Evolutionary conservation across 2,329 filamentous ascomycete species (phyloP).

Genomic region (Didymella pomorum): DNA sequence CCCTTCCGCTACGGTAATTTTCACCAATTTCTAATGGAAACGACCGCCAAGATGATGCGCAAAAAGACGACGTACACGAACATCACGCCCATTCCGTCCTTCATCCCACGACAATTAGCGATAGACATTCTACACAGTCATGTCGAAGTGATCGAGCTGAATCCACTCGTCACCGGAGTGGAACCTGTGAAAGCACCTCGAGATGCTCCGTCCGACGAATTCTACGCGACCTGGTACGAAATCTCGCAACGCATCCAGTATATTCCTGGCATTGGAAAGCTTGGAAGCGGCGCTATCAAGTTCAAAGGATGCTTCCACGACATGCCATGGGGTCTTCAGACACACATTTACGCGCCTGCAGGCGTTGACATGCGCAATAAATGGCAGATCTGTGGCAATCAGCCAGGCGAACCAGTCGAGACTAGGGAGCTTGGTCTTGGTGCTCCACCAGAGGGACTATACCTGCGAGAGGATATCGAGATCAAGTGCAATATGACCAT

Average conservation of each 20-base stretch:
- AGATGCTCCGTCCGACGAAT: slow-evolving; percentile 73
- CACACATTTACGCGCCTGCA: slow-evolving; percentile 74
- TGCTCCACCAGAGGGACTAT: slow-evolving; percentile 70
- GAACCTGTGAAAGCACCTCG: slow-evolving; percentile 71
- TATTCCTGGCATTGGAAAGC: slow-evolving; percentile 70
- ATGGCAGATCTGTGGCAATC: slow-evolving; percentile 73
- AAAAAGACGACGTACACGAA: slow-evolving; percentile 73
- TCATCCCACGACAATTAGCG: slow-evolving; percentile 74
- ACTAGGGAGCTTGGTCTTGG: slow-evolving; percentile 70
- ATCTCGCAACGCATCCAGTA: slow-evolving; percentile 74
- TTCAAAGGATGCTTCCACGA: slow-evolving; percentile 78
- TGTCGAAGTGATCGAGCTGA: slow-evolving; percentile 74
- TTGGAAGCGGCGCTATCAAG: slow-evolving; percentile 70
- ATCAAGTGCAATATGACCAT: slow-evolving; percentile 73
- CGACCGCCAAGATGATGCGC: slow-evolving; percentile 46
- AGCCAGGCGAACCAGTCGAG: slow-evolving; percentile 71
- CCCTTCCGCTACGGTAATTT: slow-evolving; percentile 2
- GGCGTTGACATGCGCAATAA: slow-evolving; percentile 72
- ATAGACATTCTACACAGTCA: slow-evolving; percentile 77
- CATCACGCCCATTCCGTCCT: slow-evolving; percentile 73
- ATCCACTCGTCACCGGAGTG: slow-evolving; percentile 71
- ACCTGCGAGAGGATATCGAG: slow-evolving; percentile 74
- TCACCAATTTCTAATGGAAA: neutral
- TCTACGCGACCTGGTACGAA: slow-evolving; percentile 77
- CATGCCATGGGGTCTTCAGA: slow-evolving; percentile 75